Conservation (phyloP, 129 eudicot species). For the Logfia minima region DNA sequence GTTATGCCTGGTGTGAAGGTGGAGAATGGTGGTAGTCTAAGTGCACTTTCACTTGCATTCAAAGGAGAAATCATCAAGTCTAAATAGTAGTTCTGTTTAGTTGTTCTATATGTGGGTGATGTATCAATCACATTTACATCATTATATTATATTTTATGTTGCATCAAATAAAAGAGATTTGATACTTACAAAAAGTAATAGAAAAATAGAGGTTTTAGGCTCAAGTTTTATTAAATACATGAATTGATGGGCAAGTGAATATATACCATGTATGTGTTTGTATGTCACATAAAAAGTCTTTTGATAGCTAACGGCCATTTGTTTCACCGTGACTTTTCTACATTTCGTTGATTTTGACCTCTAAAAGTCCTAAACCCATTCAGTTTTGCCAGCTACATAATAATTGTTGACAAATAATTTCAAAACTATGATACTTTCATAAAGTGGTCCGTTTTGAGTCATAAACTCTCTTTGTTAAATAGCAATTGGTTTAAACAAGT, state of each 20-base stretch:
- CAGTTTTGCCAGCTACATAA: too few species aligned
- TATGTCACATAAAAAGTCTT: background rate
- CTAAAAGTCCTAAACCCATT: too few species aligned
- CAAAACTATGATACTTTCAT: background rate
- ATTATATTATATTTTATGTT: background rate
- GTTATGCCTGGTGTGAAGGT: slow-evolving; percentile 73
- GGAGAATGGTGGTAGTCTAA: slow-evolving; percentile 61
- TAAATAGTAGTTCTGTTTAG: slow-evolving; percentile 25
- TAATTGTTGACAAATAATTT: too few species aligned
- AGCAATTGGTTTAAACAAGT: too few species aligned
- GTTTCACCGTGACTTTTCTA: background rate
- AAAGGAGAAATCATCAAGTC: slow-evolving; percentile 67
- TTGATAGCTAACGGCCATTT: slow-evolving; percentile 15
- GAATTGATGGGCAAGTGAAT: background rate
- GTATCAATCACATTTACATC: slow-evolving; percentile 23
- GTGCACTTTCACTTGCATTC: slow-evolving; percentile 70
- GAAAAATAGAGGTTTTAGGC: background rate
- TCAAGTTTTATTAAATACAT: background rate
- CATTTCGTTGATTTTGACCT: background rate
- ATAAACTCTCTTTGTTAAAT: too few species aligned
- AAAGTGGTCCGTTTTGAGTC: background rate
- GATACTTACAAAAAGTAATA: background rate
- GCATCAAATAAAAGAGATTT: slow-evolving; percentile 22
- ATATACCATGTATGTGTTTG: background rate
- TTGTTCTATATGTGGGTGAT: slow-evolving; percentile 13